These are phyloP conservation scores for Scheffersomyces lignosus DNA, from an alignment of 805 yeast species.

Conservation along the genomic window DNA sequence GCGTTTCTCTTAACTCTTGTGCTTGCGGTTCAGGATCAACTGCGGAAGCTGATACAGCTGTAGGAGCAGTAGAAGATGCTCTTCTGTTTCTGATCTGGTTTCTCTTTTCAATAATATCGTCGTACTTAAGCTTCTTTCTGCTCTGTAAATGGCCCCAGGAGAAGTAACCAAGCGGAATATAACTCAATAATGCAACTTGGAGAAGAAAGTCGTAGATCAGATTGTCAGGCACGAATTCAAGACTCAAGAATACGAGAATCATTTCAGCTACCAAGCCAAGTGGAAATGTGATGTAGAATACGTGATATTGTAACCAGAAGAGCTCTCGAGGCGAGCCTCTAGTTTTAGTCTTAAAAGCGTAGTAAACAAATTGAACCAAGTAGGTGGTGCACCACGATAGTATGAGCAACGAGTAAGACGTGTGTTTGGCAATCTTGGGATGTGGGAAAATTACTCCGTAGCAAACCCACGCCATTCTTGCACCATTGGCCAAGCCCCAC, in stretches of 20 bases:
- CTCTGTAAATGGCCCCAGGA: conserved; percentile 30
- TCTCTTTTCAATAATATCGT: conserved; percentile 20
- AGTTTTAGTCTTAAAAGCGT: conserved; percentile 37
- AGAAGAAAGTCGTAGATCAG: conserved; percentile 24
- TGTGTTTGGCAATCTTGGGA: conserved; percentile 43
- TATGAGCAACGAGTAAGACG: conserved; percentile 39
- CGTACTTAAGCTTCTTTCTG: conserved; percentile 20
- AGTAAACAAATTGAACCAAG: conserved; percentile 33
- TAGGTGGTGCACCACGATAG: conserved; percentile 35
- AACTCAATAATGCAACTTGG: conserved; percentile 26
- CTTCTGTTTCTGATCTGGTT: conserved; percentile 1
- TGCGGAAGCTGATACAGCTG: neutral
- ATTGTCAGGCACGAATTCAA: conserved; percentile 26
- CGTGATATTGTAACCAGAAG: conserved; percentile 37
- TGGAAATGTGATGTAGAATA: conserved; percentile 36
- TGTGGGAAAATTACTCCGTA: conserved; percentile 43
- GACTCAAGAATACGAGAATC: conserved; percentile 34
- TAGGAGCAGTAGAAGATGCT: neutral
- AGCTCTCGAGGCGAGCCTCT: conserved; percentile 33
- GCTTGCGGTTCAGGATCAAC: neutral
- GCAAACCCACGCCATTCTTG: conserved; percentile 39
- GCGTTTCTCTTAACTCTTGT: neutral
- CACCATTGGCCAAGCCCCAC: conserved; percentile 29
- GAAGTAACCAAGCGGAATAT: conserved; percentile 38
- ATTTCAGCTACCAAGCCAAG: conserved; percentile 33